Evolutionary conservation across 352 stramenopile species (phyloP).

Genomic region (Pythium periplocum): DNA sequence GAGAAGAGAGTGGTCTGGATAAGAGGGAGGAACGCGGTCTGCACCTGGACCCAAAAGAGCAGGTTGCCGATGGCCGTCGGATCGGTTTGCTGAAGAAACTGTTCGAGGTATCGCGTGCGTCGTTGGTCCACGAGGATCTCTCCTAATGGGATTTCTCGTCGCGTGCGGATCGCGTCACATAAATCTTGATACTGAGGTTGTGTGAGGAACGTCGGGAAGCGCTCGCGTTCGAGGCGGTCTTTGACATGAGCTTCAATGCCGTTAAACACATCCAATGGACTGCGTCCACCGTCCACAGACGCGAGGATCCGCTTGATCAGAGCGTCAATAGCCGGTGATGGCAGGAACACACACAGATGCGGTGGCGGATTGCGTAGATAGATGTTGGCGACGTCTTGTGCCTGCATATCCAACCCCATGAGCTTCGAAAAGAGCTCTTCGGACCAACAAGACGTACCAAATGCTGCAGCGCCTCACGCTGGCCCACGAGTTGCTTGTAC

Average conservation of each 20-base stretch:
- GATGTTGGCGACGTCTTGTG: slow-evolving; percentile 33
- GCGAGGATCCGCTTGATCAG: slow-evolving; percentile 28
- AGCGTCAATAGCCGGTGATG: slow-evolving; percentile 10
- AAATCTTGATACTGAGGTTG: slow-evolving; percentile 42
- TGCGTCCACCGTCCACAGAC: slow-evolving; percentile 22
- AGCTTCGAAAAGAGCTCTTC: background rate
- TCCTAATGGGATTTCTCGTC: slow-evolving; percentile 52
- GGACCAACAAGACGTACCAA: slow-evolving; percentile 22
- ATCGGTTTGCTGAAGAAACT: slow-evolving; percentile 30
- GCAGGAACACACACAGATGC: slow-evolving; percentile 20
- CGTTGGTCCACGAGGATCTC: slow-evolving; percentile 55
- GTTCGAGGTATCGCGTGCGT: slow-evolving; percentile 49
- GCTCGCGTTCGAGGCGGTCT: slow-evolving; percentile 36
- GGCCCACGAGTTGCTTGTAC: slow-evolving; percentile 51
- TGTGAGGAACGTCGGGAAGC: slow-evolving; percentile 46
- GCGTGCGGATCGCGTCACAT: slow-evolving; percentile 44
- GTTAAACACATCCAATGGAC: slow-evolving; percentile 53
- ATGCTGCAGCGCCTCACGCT: slow-evolving; percentile 33
- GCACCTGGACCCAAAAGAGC: slow-evolving; percentile 70
- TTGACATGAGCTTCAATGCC: slow-evolving; percentile 51
- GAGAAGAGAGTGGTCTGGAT: slow-evolving; percentile 60
- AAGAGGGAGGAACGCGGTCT: slow-evolving; percentile 62
- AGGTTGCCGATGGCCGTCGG: slow-evolving; percentile 41
- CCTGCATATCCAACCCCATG: slow-evolving; percentile 17
- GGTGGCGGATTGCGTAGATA: slow-evolving; percentile 30